These are phyloP conservation scores for Ciborinia camelliae DNA, from an alignment of 2,329 filamentous ascomycete genomes.

Conservation along the genomic window DNA sequence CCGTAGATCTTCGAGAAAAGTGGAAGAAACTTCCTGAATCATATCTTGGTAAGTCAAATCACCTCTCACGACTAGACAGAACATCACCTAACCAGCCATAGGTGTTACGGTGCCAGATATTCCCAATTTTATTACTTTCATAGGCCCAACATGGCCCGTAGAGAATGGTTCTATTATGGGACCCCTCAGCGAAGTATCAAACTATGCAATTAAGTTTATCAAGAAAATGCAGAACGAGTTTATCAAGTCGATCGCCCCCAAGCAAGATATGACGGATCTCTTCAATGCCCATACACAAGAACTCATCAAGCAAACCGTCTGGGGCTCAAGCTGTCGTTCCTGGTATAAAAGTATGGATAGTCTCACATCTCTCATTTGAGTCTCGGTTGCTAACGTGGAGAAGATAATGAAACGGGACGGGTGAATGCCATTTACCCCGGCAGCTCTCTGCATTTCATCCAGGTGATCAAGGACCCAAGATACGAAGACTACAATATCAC, in stretches of 20 bases:
- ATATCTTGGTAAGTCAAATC: slow-evolving; percentile 27
- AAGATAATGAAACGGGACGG: slow-evolving; percentile 45
- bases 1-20: slow-evolving; percentile 28
- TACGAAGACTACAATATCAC: slow-evolving; percentile 47
- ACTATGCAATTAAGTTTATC: slow-evolving; percentile 32
- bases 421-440: slow-evolving; percentile 50
- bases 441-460: slow-evolving; percentile 47
- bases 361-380: neutral
- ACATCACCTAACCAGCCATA: slow-evolving; percentile 21
- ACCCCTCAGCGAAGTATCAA: slow-evolving; percentile 22
- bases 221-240: slow-evolving; percentile 45
- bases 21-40: slow-evolving; percentile 35
- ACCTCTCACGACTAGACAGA: neutral
- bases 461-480: slow-evolving; percentile 41
- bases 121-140: slow-evolving; percentile 33
- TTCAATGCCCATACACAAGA: slow-evolving; percentile 49
- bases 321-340: slow-evolving; percentile 42
- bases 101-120: slow-evolving; percentile 31
- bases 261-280: slow-evolving; percentile 46
- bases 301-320: slow-evolving; percentile 53
- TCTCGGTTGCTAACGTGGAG: neutral
- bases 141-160: slow-evolving; percentile 33
- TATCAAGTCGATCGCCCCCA: slow-evolving; percentile 47
- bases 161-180: slow-evolving; percentile 33
- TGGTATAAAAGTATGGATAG: slow-evolving; percentile 32